Evolutionary conservation across 2,329 filamentous ascomycete genomes (phyloP), one percentile per base, ranked within the genome.

Genomic region (Celoporthe dispersa): DNA sequence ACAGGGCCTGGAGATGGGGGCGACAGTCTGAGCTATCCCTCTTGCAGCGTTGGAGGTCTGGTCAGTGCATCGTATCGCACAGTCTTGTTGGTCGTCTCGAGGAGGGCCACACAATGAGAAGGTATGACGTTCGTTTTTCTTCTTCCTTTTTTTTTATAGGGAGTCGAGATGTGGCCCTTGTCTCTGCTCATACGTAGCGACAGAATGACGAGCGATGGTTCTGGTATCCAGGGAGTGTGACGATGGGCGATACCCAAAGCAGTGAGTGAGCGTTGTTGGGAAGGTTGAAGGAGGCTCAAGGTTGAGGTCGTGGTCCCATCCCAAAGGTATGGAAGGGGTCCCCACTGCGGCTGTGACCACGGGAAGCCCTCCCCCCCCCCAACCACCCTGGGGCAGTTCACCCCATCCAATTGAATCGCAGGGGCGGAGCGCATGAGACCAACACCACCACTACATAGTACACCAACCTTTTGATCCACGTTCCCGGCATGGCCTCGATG

Each of bases 321-420:
- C 8, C 22, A 3, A 9, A 39, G 37, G 22, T 8, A 48, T 9
- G 44, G 19, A 48, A 48, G 44, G 44, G 44, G 14, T 22, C 44
- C n/a, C 51, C n/a, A 28, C 51, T 55, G 51, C 51, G 12, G 51
- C n/a, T 55, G 51, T 55, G 51, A 55, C 51, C 51, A 28, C 51
- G 51, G 51, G 51, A 28, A 55, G 11, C n/a, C 22, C 51, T 28
- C 35, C 37, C 37, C 2, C 22, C 8, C 51, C 51, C 51, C 12
- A 25, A 28, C 9, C 51, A 9, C 51, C 51, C 25, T 55, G 25
- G 25, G n/a, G 22, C 44, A 48, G 9, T 7, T 37, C 35, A 37
- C 9, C 16, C 39, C 44, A 48, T 22, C 44, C 44, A 48, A 48
- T 48, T 19, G 44, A 48, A n/a, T 48, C 8, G n/a, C 22, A 11